Percentiles rank a stretch among this genome's conserved stretches.
Conservation (phyloP, 192 early-diverging fungal genomes). For the Spizellomyces punctatus region DNA sequence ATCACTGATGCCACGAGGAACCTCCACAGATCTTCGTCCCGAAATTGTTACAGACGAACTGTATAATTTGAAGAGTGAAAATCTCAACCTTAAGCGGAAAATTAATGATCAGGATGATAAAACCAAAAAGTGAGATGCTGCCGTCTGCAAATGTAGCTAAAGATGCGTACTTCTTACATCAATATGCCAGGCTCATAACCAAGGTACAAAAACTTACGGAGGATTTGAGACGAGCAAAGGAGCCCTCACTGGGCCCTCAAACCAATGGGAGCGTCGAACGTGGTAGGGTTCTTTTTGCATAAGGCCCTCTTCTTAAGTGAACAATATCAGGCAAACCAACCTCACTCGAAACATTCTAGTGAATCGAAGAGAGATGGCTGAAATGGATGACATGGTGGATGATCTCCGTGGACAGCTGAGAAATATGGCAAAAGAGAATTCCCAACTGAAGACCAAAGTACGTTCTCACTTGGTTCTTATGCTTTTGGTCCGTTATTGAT, state of each 20-base stretch:
- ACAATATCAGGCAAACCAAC: too few species aligned
- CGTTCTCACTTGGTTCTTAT: not conserved
- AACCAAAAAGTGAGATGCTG: slow-evolving; percentile 43
- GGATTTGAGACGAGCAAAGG: slow-evolving; percentile 35
- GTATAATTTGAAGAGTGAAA: slow-evolving; percentile 48
- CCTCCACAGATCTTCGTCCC: not conserved
- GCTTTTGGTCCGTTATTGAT: not conserved
- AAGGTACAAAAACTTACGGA: slow-evolving; percentile 52
- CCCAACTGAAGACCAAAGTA: slow-evolving; percentile 45
- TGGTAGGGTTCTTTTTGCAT: too few species aligned
- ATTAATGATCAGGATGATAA: slow-evolving; percentile 51
- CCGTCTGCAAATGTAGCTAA: not conserved
- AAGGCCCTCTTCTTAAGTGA: too few species aligned
- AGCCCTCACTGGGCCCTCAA: not conserved
- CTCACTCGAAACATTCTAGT: not conserved
- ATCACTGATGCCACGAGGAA: not conserved
- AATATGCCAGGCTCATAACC: slow-evolving; percentile 38
- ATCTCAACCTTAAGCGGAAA: slow-evolving; percentile 50
- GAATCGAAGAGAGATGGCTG: slow-evolving; percentile 27
- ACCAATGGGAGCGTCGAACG: not conserved
- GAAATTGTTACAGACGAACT: slow-evolving; percentile 30
- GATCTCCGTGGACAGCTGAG: slow-evolving; percentile 40
- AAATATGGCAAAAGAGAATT: slow-evolving; percentile 45
- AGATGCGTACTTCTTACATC: not conserved
- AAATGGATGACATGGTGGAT: slow-evolving; percentile 40